phyloP scores from a whole-genome alignment of 1,284 basidiomycete genomes.

The Tilletiaria anomala region DNA sequence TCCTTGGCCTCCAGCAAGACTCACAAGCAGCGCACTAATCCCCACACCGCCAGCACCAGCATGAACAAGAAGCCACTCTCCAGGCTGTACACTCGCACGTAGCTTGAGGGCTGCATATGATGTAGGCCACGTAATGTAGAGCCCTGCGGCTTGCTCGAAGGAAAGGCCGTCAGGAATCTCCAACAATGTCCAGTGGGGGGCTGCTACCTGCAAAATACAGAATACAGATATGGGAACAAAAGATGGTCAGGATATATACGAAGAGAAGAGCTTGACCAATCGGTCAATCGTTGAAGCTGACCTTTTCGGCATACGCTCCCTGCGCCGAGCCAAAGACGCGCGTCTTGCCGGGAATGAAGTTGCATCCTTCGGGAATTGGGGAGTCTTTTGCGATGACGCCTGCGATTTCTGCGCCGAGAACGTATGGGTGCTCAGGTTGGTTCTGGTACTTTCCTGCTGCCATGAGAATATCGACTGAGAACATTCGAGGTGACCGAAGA shows the following conservation, averaged over 20 bases:
- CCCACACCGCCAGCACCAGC: slow-evolving; percentile 62
- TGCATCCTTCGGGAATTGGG: slow-evolving; percentile 67
- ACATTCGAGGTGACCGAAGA: too few relatives aligned
- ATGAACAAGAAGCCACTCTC: slow-evolving; percentile 26
- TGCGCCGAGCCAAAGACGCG: slow-evolving; percentile 75
- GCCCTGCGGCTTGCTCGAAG: slow-evolving; percentile 52
- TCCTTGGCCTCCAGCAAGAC: slow-evolving; percentile 72
- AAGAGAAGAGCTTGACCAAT: slow-evolving; percentile 3
- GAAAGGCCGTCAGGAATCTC: slow-evolving; percentile 53
- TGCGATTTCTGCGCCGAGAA: slow-evolving; percentile 52
- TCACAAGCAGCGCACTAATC: slow-evolving; percentile 36
- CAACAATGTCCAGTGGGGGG: slow-evolving; percentile 43
- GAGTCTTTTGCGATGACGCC: slow-evolving; percentile 60
- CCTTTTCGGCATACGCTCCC: slow-evolving; percentile 59
- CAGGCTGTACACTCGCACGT: slow-evolving; percentile 19
- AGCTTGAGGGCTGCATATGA: slow-evolving; percentile 28
- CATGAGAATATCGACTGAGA: not conserved
- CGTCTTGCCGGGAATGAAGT: slow-evolving; percentile 63
- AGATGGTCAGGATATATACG: not conserved
- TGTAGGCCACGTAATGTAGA: slow-evolving; percentile 34
- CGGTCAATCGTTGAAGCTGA: slow-evolving; percentile 1
- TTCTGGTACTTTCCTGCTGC: not conserved
- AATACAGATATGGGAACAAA: not conserved
- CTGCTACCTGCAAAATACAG: slow-evolving; percentile 9
- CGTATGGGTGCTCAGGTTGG: slow-evolving; percentile 17